phyloP scores from a whole-genome alignment of 352 stramenopile species.

The Aphanomyces stellatus region DNA sequence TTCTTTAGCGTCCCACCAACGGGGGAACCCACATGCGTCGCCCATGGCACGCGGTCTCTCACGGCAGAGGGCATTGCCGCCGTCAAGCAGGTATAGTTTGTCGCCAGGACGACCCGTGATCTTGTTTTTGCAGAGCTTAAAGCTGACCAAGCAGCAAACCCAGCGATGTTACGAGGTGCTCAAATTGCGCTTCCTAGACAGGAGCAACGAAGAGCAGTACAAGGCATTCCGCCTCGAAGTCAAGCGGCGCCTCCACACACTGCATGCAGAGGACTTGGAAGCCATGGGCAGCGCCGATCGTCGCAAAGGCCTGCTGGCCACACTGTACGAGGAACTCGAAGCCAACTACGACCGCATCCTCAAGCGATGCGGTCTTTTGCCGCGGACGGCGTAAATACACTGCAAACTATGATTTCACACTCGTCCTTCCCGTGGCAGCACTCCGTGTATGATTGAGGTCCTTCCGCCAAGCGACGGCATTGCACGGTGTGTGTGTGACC shows the following conservation, averaged over 20 bases:
- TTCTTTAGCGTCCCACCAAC: slow-evolving; percentile 15
- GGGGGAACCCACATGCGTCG: not conserved
- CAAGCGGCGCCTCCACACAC: slow-evolving; percentile 68
- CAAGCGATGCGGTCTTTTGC: not conserved
- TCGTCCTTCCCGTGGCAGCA: too few species aligned
- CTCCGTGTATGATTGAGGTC: too few species aligned
- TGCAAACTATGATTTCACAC: too few species aligned
- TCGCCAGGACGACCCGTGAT: not conserved
- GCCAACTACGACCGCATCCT: slow-evolving; percentile 7
- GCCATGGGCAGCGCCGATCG: slow-evolving; percentile 55
- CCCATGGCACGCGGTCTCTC: slow-evolving; percentile 31
- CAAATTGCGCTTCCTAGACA: slow-evolving; percentile 51
- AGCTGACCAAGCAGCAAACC: slow-evolving; percentile 69
- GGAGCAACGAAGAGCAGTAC: slow-evolving; percentile 35
- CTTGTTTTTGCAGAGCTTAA: slow-evolving; percentile 35
- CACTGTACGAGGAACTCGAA: not conserved
- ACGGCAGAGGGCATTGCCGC: slow-evolving; percentile 41
- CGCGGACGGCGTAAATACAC: too few species aligned
- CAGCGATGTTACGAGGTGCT: slow-evolving; percentile 72
- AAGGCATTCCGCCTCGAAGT: slow-evolving; percentile 73
- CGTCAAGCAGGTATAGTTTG: slow-evolving; percentile 42
- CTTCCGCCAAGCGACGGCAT: too few species aligned
- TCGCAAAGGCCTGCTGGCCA: slow-evolving; percentile 64
- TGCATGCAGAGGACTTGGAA: slow-evolving; percentile 62
- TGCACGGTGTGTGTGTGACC: too few species aligned